Conservation (phyloP, 371 early-diverging fungal species). For the Syncephalastrum racemosum region DNA sequence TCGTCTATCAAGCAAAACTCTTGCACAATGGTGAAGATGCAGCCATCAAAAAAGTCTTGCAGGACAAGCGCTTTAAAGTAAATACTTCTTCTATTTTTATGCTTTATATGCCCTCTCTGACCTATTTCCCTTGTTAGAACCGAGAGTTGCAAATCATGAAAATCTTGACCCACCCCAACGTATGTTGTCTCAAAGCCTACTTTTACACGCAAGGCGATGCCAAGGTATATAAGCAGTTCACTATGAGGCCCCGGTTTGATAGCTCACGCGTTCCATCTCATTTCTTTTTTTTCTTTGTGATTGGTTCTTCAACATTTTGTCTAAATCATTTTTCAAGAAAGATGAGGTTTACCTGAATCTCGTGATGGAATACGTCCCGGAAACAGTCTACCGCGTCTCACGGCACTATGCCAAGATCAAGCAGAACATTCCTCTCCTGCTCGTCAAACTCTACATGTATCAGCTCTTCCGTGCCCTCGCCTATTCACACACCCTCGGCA, state of each 20-base stretch:
- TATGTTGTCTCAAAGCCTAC: slow-evolving; percentile 82
- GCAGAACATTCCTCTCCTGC: slow-evolving; percentile 86
- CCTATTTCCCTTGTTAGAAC: slow-evolving; percentile 55
- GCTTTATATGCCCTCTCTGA: too few relatives aligned
- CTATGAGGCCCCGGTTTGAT: neutral
- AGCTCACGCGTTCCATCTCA: slow-evolving; percentile 2
- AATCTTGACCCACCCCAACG: slow-evolving; percentile 85
- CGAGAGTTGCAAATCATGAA: slow-evolving; percentile 96
- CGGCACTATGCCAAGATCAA: slow-evolving; percentile 84
- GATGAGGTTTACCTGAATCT: slow-evolving; percentile 94
- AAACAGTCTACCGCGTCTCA: slow-evolving; percentile 89
- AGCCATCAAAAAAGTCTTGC: slow-evolving; percentile 95
- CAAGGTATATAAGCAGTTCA: slow-evolving; percentile 46
- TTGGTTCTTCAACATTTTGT: slow-evolving; percentile 14
- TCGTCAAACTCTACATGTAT: slow-evolving; percentile 95
- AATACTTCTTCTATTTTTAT: neutral
- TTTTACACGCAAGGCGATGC: slow-evolving; percentile 85
- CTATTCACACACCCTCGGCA: slow-evolving; percentile 94
- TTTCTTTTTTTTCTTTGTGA: slow-evolving; percentile 8
- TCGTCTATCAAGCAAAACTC: slow-evolving; percentile 91
- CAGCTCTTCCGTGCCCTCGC: slow-evolving; percentile 94
- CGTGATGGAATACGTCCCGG: slow-evolving; percentile 92
- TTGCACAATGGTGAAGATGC: slow-evolving; percentile 71
- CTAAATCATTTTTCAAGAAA: slow-evolving; percentile 43
- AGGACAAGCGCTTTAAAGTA: slow-evolving; percentile 95